phyloP scores from a whole-genome alignment of 1,284 basidiomycete genomes.

The Fomitiporia mediterranea region DNA sequence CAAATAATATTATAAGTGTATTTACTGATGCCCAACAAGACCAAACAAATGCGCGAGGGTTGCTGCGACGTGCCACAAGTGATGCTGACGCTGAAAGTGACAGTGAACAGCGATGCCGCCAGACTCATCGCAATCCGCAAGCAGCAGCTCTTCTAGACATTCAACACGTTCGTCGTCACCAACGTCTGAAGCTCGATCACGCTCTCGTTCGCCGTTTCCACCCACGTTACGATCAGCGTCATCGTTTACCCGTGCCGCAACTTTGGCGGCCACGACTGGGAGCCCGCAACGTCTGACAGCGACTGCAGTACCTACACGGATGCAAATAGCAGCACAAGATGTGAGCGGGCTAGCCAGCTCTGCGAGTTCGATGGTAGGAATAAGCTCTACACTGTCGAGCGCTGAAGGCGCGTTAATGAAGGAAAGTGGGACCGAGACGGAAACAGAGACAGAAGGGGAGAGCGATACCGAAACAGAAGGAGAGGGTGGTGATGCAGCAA shows the following conservation, averaged over 20 bases:
- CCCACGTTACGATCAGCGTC: slow-evolving; percentile 6
- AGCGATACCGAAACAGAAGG: slow-evolving; percentile 42
- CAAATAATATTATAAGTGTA: no score
- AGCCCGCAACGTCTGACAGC: slow-evolving; percentile 11
- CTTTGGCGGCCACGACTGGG: background rate
- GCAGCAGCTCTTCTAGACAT: background rate
- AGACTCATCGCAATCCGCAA: background rate
- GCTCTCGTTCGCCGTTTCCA: slow-evolving; percentile 6
- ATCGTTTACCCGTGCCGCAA: slow-evolving; percentile 5
- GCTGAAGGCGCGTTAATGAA: slow-evolving; percentile 60
- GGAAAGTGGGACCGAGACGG: slow-evolving; percentile 46
- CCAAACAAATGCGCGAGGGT: no score
- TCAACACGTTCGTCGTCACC: slow-evolving; percentile 10
- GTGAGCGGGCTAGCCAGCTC: background rate
- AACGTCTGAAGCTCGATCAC: background rate
- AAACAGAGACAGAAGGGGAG: slow-evolving; percentile 57
- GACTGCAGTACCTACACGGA: slow-evolving; percentile 5
- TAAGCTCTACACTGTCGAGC: slow-evolving; percentile 50
- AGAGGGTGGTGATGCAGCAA: slow-evolving; percentile 44
- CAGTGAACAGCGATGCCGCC: background rate
- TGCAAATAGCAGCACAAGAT: background rate
- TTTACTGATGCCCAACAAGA: no score
- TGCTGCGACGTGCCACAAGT: no score
- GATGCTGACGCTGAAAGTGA: no score
- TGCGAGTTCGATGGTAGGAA: slow-evolving; percentile 59